Percentiles rank a stretch among this genome's conserved stretches.
phyloP scores from a whole-genome alignment of 2,329 filamentous ascomycete genomes.

The Cytospora leucostoma region DNA sequence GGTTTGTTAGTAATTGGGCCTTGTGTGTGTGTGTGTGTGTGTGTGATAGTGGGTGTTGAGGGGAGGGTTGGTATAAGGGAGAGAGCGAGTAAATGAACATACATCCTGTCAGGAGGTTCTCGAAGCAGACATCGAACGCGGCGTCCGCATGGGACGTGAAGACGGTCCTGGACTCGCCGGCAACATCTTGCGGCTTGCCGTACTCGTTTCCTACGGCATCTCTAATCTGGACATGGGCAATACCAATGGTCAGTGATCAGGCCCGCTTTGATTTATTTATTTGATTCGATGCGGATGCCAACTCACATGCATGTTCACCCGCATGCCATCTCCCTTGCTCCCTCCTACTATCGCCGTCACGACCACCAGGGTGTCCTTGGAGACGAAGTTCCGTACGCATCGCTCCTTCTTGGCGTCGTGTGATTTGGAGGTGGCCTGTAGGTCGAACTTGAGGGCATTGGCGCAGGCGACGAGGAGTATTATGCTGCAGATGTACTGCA shows the following conservation, averaged over 20 bases:
- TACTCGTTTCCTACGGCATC: constrained; percentile 97
- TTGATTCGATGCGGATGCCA: background rate
- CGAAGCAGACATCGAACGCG: constrained; percentile 95
- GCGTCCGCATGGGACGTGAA: constrained; percentile 93
- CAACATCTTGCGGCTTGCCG: constrained; percentile 84
- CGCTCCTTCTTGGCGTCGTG: constrained; percentile 71
- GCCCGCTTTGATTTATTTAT: background rate
- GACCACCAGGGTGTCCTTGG: constrained; percentile 88
- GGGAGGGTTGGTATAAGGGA: background rate
- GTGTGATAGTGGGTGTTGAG: background rate
- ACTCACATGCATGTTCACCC: constrained; percentile 88
- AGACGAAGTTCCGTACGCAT: constrained; percentile 96
- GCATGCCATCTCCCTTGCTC: constrained; percentile 86
- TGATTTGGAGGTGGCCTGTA: constrained; percentile 63
- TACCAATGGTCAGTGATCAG: constrained; percentile 4
- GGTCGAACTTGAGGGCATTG: constrained; percentile 88
- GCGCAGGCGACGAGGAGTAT: constrained; percentile 56
- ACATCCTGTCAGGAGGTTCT: constrained; percentile 76
- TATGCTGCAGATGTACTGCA: constrained; percentile 61
- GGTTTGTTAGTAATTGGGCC: constrained; percentile 4
- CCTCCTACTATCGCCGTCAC: constrained; percentile 89
- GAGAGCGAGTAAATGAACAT: constrained; percentile 40
- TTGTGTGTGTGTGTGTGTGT: background rate
- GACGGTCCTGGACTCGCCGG: constrained; percentile 86
- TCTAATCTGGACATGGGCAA: constrained; percentile 66